A percentile compares a stretch with the other conserved stretches of the same genome.
phyloP scores from a whole-genome alignment of 441 rosid species.

The Brassica balearica region DNA sequence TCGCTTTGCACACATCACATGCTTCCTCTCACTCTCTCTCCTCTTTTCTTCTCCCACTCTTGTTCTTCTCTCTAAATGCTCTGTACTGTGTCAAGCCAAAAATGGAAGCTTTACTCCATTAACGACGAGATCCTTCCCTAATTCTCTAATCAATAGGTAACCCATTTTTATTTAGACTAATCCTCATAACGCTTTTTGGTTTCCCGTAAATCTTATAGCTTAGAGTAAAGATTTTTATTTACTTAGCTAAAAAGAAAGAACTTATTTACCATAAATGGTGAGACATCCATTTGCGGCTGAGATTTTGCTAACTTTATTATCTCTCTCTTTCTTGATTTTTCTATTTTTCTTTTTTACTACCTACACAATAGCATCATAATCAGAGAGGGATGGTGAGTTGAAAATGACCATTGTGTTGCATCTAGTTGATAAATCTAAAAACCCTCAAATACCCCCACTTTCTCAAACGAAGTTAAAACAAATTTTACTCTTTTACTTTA shows the following conservation, averaged over 20 bases:
- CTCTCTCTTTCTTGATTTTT: background rate
- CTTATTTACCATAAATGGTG: slow-evolving; percentile 16
- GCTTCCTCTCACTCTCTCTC: background rate
- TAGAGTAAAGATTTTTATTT: background rate
- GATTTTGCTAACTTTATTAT: slow-evolving; percentile 15
- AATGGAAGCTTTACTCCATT: slow-evolving; percentile 29
- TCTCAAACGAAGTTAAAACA: slow-evolving; percentile 14
- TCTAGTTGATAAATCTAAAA: slow-evolving; percentile 27
- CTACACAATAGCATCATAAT: background rate
- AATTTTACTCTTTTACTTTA: background rate
- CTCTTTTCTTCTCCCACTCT: background rate
- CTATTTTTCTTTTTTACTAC: slow-evolving; percentile 5
- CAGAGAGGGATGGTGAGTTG: slow-evolving; percentile 4
- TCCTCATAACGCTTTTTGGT: background rate
- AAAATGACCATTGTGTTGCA: background rate
- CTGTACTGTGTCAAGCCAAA: slow-evolving; percentile 13
- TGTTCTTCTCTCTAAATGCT: slow-evolving; percentile 6
- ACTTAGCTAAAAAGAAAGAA: slow-evolving; percentile 19
- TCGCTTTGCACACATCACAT: slow-evolving; percentile 16
- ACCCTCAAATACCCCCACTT: slow-evolving; percentile 24
- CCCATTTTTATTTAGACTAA: slow-evolving; percentile 18
- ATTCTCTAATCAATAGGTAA: slow-evolving; percentile 29
- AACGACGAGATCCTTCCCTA: slow-evolving; percentile 35
- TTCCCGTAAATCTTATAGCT: slow-evolving; percentile 7
- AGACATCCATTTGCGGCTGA: slow-evolving; percentile 19